phyloP scores from a whole-genome alignment of 2,329 filamentous ascomycete genomes.

The Coniochaeta sp. region DNA sequence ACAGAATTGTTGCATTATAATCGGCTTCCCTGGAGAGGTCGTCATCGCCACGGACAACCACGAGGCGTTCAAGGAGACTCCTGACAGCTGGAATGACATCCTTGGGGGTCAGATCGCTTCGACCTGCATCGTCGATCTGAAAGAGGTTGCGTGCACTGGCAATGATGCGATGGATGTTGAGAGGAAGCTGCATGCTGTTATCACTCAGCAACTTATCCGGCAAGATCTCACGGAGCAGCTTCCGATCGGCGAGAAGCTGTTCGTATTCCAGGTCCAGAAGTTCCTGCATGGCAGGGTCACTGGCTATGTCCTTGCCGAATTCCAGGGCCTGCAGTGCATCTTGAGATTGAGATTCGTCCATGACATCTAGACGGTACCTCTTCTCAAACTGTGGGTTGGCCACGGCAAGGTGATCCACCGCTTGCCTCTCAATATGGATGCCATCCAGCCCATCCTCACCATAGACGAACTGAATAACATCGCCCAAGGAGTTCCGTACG shows the following conservation, averaged over 20 bases:
- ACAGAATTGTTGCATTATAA: slow-evolving; percentile 76
- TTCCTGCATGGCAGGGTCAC: slow-evolving; percentile 79
- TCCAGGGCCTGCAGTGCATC: slow-evolving; percentile 69
- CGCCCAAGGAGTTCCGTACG: slow-evolving; percentile 91
- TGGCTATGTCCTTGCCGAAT: slow-evolving; percentile 76
- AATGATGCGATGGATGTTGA: slow-evolving; percentile 87
- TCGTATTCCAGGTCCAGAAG: slow-evolving; percentile 88
- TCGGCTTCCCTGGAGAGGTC: slow-evolving; percentile 79
- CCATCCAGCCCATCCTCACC: slow-evolving; percentile 96
- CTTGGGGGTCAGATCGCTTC: slow-evolving; percentile 82
- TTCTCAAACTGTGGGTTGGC: slow-evolving; percentile 64
- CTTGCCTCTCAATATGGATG: slow-evolving; percentile 87
- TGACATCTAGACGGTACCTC: slow-evolving; percentile 80
- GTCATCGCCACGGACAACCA: slow-evolving; percentile 82
- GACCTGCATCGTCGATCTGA: slow-evolving; percentile 75
- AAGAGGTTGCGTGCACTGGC: slow-evolving; percentile 86
- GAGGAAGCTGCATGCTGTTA: slow-evolving; percentile 80
- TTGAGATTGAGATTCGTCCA: slow-evolving; percentile 52
- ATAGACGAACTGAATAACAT: slow-evolving; percentile 95
- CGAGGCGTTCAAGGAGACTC: slow-evolving; percentile 65
- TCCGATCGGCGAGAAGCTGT: slow-evolving; percentile 64
- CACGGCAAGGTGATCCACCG: slow-evolving; percentile 80
- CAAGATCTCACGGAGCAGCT: slow-evolving; percentile 63
- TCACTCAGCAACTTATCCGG: slow-evolving; percentile 60
- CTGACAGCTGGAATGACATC: slow-evolving; percentile 79